These are phyloP conservation scores for Eugenia klotzschiana DNA, from an alignment of 441 rosid species.

Conservation along the genomic window DNA sequence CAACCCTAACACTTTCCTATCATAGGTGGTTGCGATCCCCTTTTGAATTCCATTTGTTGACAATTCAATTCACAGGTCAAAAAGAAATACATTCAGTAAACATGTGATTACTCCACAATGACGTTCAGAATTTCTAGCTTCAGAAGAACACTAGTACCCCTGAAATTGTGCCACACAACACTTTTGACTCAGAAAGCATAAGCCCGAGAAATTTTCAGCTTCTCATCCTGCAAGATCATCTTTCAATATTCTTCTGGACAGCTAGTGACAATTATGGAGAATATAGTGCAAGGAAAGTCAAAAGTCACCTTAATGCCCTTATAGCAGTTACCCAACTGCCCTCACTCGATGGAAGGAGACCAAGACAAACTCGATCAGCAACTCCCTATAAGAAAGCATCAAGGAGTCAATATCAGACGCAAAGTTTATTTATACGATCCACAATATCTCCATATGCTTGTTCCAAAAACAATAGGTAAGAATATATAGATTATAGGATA, in stretches of 20 bases:
- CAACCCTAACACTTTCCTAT: background rate
- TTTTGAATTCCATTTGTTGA: background rate
- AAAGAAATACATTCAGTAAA: background rate
- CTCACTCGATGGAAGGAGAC: conserved; percentile 86
- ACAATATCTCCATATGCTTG: background rate
- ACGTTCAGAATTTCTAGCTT: background rate
- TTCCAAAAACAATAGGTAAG: background rate
- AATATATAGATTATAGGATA: background rate
- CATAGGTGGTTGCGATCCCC: background rate
- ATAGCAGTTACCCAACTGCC: conserved; percentile 84
- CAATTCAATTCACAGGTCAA: background rate
- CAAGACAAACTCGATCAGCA: conserved; percentile 84
- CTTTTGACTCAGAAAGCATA: background rate
- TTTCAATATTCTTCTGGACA: background rate
- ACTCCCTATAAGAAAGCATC: conserved; percentile 38
- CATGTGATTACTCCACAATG: background rate
- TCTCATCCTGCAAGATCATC: background rate
- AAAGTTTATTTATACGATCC: background rate
- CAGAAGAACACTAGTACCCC: background rate
- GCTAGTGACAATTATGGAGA: background rate
- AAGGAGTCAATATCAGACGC: background rate
- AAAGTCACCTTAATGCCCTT: conserved; percentile 54
- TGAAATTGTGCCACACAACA: background rate
- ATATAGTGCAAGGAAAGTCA: background rate
- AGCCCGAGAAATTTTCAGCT: background rate